These are phyloP conservation scores for Penicillium flavigenum DNA, from an alignment of 495 filamentous ascomycete species.

Conservation along the genomic window DNA sequence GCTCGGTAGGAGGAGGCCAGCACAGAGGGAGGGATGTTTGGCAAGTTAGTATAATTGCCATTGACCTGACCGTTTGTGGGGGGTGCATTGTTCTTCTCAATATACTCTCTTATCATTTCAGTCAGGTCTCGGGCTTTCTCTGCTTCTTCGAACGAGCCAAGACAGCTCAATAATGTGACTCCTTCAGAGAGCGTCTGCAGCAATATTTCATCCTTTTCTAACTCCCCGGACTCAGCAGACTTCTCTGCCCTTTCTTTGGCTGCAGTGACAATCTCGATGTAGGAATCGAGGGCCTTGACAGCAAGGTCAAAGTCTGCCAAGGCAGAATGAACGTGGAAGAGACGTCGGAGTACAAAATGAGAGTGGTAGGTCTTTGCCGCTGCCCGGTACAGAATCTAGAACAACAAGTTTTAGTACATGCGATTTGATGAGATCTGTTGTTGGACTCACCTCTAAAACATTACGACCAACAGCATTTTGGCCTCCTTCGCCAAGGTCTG, in stretches of 20 bases:
- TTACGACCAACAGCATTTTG: constrained; percentile 67
- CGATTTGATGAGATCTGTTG: constrained; percentile 1
- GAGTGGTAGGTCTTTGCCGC: constrained; percentile 94
- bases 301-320: constrained; percentile 88
- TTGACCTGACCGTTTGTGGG: constrained; percentile 37
- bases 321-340: constrained; percentile 83
- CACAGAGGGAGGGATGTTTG: constrained; percentile 49
- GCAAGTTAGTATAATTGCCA: constrained; percentile 25
- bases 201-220: constrained; percentile 75
- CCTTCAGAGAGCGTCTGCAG: constrained; percentile 75
- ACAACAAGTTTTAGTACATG: constrained; percentile 2
- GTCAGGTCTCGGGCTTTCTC: constrained; percentile 73
- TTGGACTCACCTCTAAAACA: constrained; percentile 63
- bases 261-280: constrained; percentile 78
- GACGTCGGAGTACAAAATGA: constrained; percentile 75
- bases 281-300: constrained; percentile 82
- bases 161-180: constrained; percentile 75
- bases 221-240: constrained; percentile 68
- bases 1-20: constrained; percentile 72
- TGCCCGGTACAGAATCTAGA: constrained; percentile 76
- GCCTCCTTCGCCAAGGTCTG: constrained; percentile 76
- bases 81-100: constrained; percentile 46
- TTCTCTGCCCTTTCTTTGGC: constrained; percentile 79
- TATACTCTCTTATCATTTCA: constrained; percentile 63
- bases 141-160: constrained; percentile 69